phyloP scores from a whole-genome alignment of 306 rosid genomes.

The Pyrus betulifolia region DNA sequence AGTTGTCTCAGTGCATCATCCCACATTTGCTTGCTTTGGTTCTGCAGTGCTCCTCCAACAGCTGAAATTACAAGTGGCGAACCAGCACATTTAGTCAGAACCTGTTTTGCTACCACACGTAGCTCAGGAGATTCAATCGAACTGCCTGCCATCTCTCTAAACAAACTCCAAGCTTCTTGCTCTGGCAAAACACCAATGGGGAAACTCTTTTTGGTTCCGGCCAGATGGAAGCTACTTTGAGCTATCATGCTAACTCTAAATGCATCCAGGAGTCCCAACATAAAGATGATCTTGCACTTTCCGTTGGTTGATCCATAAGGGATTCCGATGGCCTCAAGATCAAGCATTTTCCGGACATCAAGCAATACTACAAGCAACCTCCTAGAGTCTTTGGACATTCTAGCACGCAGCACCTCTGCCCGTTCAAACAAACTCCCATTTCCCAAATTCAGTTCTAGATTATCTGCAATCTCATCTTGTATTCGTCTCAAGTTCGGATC shows the following conservation, averaged over 20 bases:
- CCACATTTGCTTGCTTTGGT: slow-evolving; percentile 27
- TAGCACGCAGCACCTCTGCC: background rate
- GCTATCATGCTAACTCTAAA: background rate
- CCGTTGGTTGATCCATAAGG: background rate
- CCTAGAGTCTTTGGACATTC: background rate
- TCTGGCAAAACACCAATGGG: background rate
- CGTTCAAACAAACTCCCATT: background rate
- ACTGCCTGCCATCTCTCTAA: background rate
- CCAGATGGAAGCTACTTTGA: background rate
- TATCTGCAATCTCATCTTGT: slow-evolving; percentile 5
- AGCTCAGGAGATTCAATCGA: background rate
- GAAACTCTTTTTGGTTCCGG: background rate
- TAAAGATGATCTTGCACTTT: background rate
- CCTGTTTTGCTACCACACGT: slow-evolving; percentile 7
- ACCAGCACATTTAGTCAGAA: slow-evolving; percentile 23
- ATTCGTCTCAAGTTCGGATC: background rate
- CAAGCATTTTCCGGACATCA: background rate
- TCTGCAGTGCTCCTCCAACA: slow-evolving; percentile 15
- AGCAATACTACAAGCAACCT: background rate
- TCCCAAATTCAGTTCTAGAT: background rate
- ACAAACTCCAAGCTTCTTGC: background rate
- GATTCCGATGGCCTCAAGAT: slow-evolving; percentile 5
- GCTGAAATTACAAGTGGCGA: slow-evolving; percentile 31
- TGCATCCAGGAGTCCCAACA: background rate
- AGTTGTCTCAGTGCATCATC: slow-evolving; percentile 27